Percentiles rank a stretch among this genome's conserved stretches.
These are phyloP conservation scores for Tulasnella sp. DNA, from an alignment of 768 basidiomycete genomes.

Conservation along the genomic window DNA sequence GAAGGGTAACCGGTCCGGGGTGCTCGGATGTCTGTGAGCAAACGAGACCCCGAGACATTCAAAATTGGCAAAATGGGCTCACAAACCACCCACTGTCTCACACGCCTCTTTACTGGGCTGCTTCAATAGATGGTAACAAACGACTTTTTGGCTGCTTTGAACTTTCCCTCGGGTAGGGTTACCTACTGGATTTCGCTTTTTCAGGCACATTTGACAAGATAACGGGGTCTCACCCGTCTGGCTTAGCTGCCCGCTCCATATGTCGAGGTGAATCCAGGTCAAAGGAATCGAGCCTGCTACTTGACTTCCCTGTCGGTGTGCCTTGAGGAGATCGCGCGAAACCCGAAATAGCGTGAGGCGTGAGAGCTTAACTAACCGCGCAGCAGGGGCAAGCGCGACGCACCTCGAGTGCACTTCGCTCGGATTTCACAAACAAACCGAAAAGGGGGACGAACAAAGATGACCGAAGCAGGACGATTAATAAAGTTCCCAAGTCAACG, in stretches of 20 bases:
- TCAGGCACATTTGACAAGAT: neutral
- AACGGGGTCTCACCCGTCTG: neutral
- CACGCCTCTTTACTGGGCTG: neutral
- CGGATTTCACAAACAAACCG: neutral
- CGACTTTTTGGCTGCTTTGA: neutral
- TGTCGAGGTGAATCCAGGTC: neutral
- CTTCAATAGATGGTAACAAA: neutral
- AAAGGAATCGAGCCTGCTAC: neutral
- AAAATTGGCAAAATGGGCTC: neutral
- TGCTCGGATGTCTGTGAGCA: neutral
- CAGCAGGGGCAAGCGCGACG: neutral
- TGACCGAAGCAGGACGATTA: neutral
- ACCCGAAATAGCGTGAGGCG: neutral
- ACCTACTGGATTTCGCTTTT: neutral
- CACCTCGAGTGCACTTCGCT: neutral
- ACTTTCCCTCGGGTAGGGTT: neutral
- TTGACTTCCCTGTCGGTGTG: neutral
- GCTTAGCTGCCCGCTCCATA: neutral
- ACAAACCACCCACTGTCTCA: neutral
- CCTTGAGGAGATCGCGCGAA: neutral
- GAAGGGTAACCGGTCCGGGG: neutral
- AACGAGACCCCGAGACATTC: neutral
- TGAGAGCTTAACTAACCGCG: conserved; percentile 4
- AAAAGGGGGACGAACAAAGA: neutral
- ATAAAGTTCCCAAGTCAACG: conserved; percentile 2